These are phyloP conservation scores for Lizanozyma gosingica DNA, from an alignment of 1,139 yeast genomes.

Conservation along the genomic window DNA sequence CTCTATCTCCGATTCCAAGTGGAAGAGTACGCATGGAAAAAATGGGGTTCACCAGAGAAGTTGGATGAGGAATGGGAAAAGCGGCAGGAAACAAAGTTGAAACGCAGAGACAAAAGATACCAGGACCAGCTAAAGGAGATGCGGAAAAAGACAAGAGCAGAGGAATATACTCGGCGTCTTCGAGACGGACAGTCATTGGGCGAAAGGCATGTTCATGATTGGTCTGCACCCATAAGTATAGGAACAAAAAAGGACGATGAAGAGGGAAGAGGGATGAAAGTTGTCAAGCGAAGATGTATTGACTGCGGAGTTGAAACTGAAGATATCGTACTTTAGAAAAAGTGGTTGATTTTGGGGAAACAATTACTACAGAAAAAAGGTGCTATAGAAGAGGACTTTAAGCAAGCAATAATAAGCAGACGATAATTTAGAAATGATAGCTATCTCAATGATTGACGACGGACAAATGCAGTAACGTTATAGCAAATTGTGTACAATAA, in stretches of 20 bases:
- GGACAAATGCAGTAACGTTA: no score
- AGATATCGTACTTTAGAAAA: constrained; percentile 29
- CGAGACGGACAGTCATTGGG: constrained; percentile 46
- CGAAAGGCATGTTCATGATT: constrained; percentile 64
- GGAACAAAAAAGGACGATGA: constrained; percentile 16
- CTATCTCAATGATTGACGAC: no score
- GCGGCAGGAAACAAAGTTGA: constrained; percentile 63
- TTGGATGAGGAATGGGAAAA: constrained; percentile 89
- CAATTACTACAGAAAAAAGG: no score
- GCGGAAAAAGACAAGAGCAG: constrained; percentile 89
- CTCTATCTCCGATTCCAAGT: constrained; percentile 81
- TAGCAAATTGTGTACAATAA: no score
- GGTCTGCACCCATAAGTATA: constrained; percentile 48
- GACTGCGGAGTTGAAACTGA: constrained; percentile 84
- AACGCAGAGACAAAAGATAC: constrained; percentile 72
- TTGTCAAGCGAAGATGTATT: constrained; percentile 52
- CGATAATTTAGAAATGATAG: no score
- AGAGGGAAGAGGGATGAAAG: constrained; percentile 31
- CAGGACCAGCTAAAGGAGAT: constrained; percentile 69
- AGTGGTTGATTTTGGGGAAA: no score
- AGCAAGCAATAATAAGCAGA: no score
- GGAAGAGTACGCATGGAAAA: constrained; percentile 83
- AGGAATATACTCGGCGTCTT: constrained; percentile 68
- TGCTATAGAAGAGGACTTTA: no score
- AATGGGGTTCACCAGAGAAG: constrained; percentile 91